Percentiles rank a stretch among this genome's conserved stretches.
These are phyloP conservation scores for Phascolomyces articulosus DNA, from an alignment of 371 early-diverging fungal species.

Conservation along the genomic window DNA sequence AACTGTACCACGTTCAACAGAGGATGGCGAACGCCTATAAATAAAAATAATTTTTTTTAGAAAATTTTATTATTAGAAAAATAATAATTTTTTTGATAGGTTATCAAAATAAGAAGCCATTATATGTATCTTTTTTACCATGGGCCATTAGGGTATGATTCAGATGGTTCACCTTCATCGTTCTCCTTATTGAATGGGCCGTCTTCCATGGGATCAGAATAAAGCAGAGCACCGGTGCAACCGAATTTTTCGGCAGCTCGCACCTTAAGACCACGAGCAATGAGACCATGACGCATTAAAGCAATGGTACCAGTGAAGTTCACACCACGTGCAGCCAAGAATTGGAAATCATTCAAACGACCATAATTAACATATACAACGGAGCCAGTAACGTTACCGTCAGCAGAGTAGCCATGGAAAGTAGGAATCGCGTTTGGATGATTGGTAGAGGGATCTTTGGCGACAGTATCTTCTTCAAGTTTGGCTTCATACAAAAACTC, in stretches of 20 bases:
- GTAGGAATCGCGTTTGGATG: slow-evolving; percentile 52
- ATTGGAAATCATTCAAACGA: slow-evolving; percentile 54
- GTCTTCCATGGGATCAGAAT: slow-evolving; percentile 22
- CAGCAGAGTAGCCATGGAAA: slow-evolving; percentile 68
- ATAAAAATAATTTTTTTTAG: background rate
- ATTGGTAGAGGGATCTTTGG: slow-evolving; percentile 48
- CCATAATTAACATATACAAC: slow-evolving; percentile 73
- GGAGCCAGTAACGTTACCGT: slow-evolving; percentile 65
- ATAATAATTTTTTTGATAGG: too few relatives aligned
- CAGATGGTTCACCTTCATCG: slow-evolving; percentile 15
- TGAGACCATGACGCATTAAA: slow-evolving; percentile 60
- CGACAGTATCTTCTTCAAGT: slow-evolving; percentile 52
- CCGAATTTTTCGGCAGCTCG: slow-evolving; percentile 61
- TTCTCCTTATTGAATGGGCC: slow-evolving; percentile 32
- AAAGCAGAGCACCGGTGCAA: slow-evolving; percentile 61
- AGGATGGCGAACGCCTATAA: slow-evolving; percentile 41
- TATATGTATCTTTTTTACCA: slow-evolving; percentile 31
- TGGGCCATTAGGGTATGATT: slow-evolving; percentile 66
- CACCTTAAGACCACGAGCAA: slow-evolving; percentile 62
- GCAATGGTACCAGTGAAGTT: slow-evolving; percentile 53
- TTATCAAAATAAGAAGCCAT: background rate
- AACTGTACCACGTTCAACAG: slow-evolving; percentile 63
- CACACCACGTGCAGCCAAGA: slow-evolving; percentile 46
- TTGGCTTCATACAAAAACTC: slow-evolving; percentile 51
- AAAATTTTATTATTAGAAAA: background rate